Conservation (phyloP, 371 early-diverging fungal genomes). For the Mucor velutinosus region DNA sequence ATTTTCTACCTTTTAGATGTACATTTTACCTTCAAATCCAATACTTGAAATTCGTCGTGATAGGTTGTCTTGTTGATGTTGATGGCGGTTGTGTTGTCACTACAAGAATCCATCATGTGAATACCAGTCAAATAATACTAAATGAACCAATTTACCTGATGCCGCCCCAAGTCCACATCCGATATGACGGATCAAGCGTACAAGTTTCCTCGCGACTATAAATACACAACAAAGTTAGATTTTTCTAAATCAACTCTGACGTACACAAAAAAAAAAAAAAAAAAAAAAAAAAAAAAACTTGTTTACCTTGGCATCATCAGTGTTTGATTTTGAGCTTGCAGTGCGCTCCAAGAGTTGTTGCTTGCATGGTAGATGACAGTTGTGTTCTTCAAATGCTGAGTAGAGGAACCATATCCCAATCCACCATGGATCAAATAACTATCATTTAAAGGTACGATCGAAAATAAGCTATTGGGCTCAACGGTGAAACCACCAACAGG, state of each 20-base stretch:
- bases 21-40: conserved; percentile 11
- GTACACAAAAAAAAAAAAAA: not conserved
- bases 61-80: conserved; percentile 10
- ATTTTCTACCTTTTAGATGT: no score
- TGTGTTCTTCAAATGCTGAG: conserved; percentile 13
- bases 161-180: conserved; percentile 28
- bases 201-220: conserved; percentile 16
- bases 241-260: not conserved
- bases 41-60: conserved; percentile 8
- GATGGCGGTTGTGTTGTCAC: conserved; percentile 17
- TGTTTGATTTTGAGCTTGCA: conserved; percentile 7
- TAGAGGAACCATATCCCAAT: conserved; percentile 13
- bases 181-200: conserved; percentile 12
- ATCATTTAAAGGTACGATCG: conserved; percentile 16
- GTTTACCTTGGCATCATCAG: conserved; percentile 15
- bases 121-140: no score
- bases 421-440: conserved; percentile 24
- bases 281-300: not conserved
- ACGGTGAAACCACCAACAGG: not conserved
- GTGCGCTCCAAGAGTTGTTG: conserved; percentile 12
- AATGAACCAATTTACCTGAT: conserved; percentile 12
- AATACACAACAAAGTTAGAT: not conserved
- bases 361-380: conserved; percentile 11
- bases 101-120: not conserved
- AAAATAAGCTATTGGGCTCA: conserved; percentile 20